A percentile compares a stretch with the other conserved stretches of the same genome.
These are phyloP conservation scores for Fagus sylvatica DNA, from an alignment of 306 rosid genomes.

Conservation along the genomic window DNA sequence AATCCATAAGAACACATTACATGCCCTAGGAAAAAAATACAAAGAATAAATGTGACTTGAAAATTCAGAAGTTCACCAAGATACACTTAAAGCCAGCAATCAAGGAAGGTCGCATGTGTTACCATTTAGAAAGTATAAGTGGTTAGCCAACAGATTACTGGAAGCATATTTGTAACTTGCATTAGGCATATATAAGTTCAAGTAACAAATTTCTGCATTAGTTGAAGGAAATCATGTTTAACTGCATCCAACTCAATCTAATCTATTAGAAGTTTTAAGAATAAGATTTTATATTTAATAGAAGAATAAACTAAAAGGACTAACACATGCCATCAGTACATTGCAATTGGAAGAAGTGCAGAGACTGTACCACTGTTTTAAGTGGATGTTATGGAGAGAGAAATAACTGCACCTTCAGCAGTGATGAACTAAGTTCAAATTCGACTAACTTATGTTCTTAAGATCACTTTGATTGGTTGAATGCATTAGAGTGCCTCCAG, in stretches of 20 bases:
- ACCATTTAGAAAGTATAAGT: background rate
- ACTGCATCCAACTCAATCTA: background rate
- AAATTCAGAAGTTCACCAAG: background rate
- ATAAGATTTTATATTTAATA: background rate
- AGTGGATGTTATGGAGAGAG: background rate
- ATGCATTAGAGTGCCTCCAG: background rate
- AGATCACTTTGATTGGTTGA: background rate
- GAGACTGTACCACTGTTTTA: background rate
- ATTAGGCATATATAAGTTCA: background rate
- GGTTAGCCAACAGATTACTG: background rate
- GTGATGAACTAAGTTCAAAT: background rate
- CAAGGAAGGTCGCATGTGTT: background rate
- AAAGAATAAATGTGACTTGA: background rate
- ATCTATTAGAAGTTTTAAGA: background rate
- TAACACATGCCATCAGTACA: background rate
- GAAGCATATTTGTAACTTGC: background rate
- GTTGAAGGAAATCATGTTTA: background rate
- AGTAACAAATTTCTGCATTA: background rate
- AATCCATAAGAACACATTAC: slow-evolving; percentile 13
- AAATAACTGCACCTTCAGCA: background rate
- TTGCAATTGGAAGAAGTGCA: background rate
- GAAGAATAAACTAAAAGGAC: background rate
- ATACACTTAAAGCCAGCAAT: background rate
- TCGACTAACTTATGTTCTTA: background rate
- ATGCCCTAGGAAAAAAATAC: slow-evolving; percentile 5